These are phyloP conservation scores for Clavispora phyllophila DNA, from an alignment of 805 yeast species.

Conservation along the genomic window DNA sequence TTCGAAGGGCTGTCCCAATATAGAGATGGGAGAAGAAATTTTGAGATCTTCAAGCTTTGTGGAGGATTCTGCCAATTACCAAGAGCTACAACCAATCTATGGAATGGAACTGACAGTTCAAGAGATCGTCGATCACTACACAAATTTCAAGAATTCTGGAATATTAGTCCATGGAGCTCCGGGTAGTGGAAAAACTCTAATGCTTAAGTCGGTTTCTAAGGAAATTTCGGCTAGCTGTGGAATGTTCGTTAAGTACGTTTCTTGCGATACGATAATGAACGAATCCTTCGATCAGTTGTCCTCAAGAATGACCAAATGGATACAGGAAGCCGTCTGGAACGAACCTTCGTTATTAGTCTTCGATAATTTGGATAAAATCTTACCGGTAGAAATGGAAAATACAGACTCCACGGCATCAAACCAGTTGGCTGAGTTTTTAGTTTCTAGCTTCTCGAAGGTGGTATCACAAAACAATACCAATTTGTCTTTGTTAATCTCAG, in stretches of 20 bases:
- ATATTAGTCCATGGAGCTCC: constrained; percentile 64
- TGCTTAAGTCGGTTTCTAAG: constrained; percentile 40
- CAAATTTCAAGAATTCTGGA: constrained; percentile 46
- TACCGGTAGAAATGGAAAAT: constrained; percentile 60
- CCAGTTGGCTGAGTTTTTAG: constrained; percentile 61
- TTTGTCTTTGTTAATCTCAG: constrained; percentile 57
- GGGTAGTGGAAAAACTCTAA: constrained; percentile 77
- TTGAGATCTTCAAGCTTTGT: constrained; percentile 41
- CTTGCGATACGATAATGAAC: constrained; percentile 52
- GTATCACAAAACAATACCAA: constrained; percentile 39
- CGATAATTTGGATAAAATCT: constrained; percentile 72
- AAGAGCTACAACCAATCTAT: constrained; percentile 32
- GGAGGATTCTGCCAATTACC: constrained; percentile 10
- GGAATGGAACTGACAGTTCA: constrained; percentile 51
- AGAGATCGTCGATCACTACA: constrained; percentile 35
- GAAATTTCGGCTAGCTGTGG: constrained; percentile 36
- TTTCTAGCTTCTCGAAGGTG: constrained; percentile 39
- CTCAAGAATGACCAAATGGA: constrained; percentile 40
- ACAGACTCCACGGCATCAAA: constrained; percentile 56
- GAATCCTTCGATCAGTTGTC: constrained; percentile 47
- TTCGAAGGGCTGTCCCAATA: constrained; percentile 22
- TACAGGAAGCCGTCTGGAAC: constrained; percentile 62
- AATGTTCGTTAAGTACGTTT: constrained; percentile 42
- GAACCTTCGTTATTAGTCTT: constrained; percentile 70
- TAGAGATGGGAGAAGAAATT: constrained; percentile 50